Percentiles rank a stretch among this genome's conserved stretches.
These are phyloP conservation scores for Adansonia grandidieri DNA, from an alignment of 441 rosid species.

Conservation along the genomic window DNA sequence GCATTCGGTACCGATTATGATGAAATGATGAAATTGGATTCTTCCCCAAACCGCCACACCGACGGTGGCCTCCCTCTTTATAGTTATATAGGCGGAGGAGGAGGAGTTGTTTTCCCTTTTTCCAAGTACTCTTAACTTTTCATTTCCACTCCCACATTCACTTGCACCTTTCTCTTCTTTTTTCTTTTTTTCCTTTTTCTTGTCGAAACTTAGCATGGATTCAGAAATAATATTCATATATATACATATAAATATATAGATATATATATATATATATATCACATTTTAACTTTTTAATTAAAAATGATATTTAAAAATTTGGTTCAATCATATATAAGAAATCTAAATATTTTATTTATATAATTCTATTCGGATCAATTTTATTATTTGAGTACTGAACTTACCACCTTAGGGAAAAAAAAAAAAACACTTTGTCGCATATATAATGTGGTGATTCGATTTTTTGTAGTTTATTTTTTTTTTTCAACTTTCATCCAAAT, in stretches of 20 bases:
- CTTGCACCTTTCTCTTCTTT: not conserved
- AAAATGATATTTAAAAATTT: too few relatives aligned
- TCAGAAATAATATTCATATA: too few relatives aligned
- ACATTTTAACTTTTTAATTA: too few relatives aligned
- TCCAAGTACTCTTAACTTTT: not conserved
- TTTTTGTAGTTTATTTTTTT: too few relatives aligned
- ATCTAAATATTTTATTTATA: too few relatives aligned
- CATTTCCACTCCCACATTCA: not conserved
- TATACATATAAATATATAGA: too few relatives aligned
- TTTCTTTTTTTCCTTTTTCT: too few relatives aligned
- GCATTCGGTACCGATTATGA: not conserved
- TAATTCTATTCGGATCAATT: not conserved
- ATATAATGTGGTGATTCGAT: not conserved
- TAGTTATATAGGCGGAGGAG: not conserved
- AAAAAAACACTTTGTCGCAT: not conserved
- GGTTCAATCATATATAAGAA: too few relatives aligned
- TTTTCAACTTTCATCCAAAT: not conserved
- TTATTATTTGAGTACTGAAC: too few relatives aligned
- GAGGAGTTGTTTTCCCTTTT: not conserved
- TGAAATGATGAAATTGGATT: not conserved
- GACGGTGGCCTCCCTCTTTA: not conserved
- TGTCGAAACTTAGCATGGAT: too few relatives aligned
- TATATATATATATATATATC: too few relatives aligned
- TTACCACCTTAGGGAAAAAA: too few relatives aligned
- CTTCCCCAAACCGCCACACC: conserved; percentile 11